Percentiles rank a stretch among this genome's conserved stretches.
phyloP scores from a whole-genome alignment of 495 filamentous ascomycete species.

The Tuber brumale region DNA sequence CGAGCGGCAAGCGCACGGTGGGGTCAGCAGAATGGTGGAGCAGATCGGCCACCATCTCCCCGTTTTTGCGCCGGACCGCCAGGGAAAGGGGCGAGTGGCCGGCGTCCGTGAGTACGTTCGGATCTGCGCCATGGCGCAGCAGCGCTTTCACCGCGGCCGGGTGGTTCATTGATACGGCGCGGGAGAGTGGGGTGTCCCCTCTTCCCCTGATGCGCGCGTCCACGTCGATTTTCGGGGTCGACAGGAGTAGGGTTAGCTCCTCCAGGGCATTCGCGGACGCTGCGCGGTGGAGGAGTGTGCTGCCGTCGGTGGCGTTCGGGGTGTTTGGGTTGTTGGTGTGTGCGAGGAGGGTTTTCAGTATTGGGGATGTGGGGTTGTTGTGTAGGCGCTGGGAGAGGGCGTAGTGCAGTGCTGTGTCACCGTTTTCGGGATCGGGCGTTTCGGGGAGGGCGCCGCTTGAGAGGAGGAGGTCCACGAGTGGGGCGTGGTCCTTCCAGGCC shows the following conservation, averaged over 20 bases:
- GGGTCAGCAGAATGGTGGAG: not conserved
- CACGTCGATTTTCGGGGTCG: not conserved
- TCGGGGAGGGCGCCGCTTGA: not conserved
- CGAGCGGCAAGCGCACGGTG: not conserved
- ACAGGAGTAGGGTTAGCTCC: not conserved
- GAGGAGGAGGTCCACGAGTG: slow-evolving; percentile 19
- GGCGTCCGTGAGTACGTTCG: not conserved
- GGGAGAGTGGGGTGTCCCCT: not conserved
- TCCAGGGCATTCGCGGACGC: not conserved
- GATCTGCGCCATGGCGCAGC: not conserved
- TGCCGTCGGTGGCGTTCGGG: not conserved
- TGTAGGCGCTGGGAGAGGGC: not conserved
- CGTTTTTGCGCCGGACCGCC: not conserved
- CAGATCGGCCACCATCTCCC: not conserved
- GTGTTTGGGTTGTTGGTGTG: not conserved
- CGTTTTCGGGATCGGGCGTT: not conserved
- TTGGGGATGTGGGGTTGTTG: not conserved
- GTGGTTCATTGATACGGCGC: not conserved
- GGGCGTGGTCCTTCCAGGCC: slow-evolving; percentile 22
- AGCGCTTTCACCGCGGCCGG: not conserved
- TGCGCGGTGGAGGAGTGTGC: not conserved
- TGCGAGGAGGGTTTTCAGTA: not conserved
- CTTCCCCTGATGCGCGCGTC: not conserved
- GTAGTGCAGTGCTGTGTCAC: not conserved
- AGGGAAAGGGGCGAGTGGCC: not conserved